Evolutionary conservation across 1,284 basidiomycete species (phyloP), one percentile per base, ranked within the genome.

Genomic region (Cutaneotrichosporon curvatum): DNA sequence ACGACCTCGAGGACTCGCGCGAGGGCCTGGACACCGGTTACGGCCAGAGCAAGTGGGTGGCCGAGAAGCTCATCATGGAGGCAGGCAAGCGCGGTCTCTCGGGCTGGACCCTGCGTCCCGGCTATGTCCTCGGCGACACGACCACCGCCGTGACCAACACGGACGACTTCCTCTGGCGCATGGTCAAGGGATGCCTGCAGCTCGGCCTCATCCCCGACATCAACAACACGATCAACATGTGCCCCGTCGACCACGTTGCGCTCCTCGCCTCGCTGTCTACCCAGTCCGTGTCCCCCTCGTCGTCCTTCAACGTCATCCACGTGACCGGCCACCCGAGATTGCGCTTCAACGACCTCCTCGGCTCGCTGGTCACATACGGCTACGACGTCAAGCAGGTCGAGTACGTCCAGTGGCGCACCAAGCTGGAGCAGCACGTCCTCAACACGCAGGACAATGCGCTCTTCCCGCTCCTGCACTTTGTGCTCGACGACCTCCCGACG

Each of bases 171-270:
- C 80, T 99, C 47, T 97, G 94, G 92, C 82, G 95, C 18, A 77
- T 99, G 67, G 88, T 97, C 67, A 98, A 98, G 73, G 95, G 95
- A 20, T 96, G 91, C 67, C 79, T 95, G 39, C 95, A 99, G 70
- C 82, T 98, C 6, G 94, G 94, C 3, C 79, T 91, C 36, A 83
- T 92, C 2, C 95, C 95, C 1, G 88, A 99, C 67, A 97, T 99
- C 71, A 90, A 96, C 77, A 99, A 99, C 73, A 85, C 87, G 4
- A 80, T 98, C 65, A 98, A 98, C 74, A 94, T 97, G 87, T 87
- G 92, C 16, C 95, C 95, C 0, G 95, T 98, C 22, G 87, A 98
- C 71, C 88, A 95, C 66, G 94, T 99, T 52, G 92, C 95, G 2
- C 78, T 82, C 3, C 84, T 87, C 61, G 82, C 82, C 4, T 75